These are phyloP conservation scores for Lipomyces oligophaga DNA, from an alignment of 805 yeast species.

Conservation along the genomic window DNA sequence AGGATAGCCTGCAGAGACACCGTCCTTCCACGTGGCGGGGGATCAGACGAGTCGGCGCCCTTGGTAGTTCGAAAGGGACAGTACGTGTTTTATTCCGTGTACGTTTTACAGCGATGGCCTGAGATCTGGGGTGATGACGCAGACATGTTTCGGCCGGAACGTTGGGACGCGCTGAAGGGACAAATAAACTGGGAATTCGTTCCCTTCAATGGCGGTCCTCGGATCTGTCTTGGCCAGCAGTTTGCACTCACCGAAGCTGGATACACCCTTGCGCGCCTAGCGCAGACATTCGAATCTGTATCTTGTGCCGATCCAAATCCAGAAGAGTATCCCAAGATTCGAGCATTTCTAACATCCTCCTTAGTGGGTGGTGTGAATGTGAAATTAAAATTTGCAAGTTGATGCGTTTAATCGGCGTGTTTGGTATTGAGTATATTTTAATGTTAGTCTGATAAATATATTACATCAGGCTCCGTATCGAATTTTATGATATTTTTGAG, in stretches of 20 bases:
- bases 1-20: slow-evolving; percentile 9
- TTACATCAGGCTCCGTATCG: no score
- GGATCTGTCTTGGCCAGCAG: slow-evolving; percentile 55
- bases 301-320: slow-evolving; percentile 15
- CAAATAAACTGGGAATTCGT: slow-evolving; percentile 52
- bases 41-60: slow-evolving; percentile 41
- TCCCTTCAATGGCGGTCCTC: slow-evolving; percentile 55
- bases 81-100: slow-evolving; percentile 41
- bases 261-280: slow-evolving; percentile 42
- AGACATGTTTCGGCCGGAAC: slow-evolving; percentile 44
- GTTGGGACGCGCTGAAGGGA: no score
- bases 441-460: no score
- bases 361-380: slow-evolving; percentile 15
- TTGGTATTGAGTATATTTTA: no score
- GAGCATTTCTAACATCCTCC: slow-evolving; percentile 17
- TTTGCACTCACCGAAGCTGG: slow-evolving; percentile 53
- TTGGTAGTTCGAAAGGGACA: slow-evolving; percentile 45
- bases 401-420: no score
- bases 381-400: no score
- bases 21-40: slow-evolving; percentile 49
- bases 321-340: slow-evolving; percentile 8
- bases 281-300: slow-evolving; percentile 35
- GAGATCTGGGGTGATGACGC: slow-evolving; percentile 47
- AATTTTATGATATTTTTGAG: no score
- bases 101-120: slow-evolving; percentile 44